phyloP scores from a whole-genome alignment of 2,329 filamentous ascomycete genomes.

The Chaetothyriales sp. region DNA sequence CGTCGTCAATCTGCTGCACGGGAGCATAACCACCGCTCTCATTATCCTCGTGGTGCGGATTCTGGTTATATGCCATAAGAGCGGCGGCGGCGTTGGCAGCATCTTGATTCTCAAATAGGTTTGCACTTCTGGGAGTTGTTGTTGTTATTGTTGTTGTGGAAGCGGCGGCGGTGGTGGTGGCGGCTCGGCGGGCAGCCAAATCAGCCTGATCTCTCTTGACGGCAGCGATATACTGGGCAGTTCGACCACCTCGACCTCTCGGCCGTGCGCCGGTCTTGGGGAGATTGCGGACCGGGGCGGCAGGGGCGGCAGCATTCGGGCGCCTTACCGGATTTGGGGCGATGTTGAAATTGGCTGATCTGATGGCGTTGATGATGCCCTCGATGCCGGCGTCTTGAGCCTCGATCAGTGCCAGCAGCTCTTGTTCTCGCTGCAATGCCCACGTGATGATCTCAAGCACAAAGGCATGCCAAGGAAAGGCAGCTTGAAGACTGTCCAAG shows the following conservation, averaged over 20 bases:
- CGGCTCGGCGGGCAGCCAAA: background rate
- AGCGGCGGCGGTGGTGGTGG: no score
- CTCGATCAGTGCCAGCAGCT: constrained; percentile 6
- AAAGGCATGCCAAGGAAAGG: constrained; percentile 40
- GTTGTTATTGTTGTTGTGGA: no score
- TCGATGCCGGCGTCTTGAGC: constrained; percentile 7
- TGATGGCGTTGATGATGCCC: constrained; percentile 3
- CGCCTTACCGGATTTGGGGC: background rate
- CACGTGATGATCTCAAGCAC: constrained; percentile 33
- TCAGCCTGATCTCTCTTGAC: background rate
- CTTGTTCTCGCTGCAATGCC: constrained; percentile 17
- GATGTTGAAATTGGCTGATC: constrained; percentile 1
- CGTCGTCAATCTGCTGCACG: background rate
- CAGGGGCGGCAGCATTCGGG: background rate
- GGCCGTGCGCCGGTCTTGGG: background rate
- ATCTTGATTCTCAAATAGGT: background rate
- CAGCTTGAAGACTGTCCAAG: constrained; percentile 29
- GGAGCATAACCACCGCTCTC: background rate
- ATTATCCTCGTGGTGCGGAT: background rate
- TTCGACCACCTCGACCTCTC: background rate
- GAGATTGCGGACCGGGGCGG: background rate
- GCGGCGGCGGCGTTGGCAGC: background rate
- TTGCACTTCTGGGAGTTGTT: background rate
- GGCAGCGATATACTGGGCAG: background rate
- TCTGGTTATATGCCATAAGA: background rate